A percentile compares a stretch with the other conserved stretches of the same genome.
Conservation (phyloP, 1,284 basidiomycete genomes). For the Rhodotorula sp. region DNA sequence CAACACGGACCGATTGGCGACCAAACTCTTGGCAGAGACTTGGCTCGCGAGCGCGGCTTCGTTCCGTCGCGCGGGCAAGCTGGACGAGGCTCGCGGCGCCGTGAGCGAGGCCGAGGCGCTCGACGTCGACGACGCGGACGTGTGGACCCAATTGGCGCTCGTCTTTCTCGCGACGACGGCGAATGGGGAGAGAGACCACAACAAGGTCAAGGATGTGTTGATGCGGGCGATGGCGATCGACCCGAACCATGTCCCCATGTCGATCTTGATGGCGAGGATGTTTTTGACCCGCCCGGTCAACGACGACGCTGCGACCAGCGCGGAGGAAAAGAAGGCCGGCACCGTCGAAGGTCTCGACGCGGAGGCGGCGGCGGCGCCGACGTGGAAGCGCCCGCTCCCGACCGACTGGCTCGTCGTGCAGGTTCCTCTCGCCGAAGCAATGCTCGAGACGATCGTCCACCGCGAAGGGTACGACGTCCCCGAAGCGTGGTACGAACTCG, state of each 20-base stretch:
- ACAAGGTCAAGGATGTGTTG: slow-evolving; percentile 4
- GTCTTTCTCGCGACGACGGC: slow-evolving; percentile 1
- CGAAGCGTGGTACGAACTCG: slow-evolving; percentile 88
- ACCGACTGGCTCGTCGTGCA: slow-evolving; percentile 63
- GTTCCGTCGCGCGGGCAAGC: slow-evolving; percentile 82
- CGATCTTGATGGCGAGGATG: slow-evolving; percentile 70
- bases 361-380: background rate
- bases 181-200: background rate
- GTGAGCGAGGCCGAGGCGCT: slow-evolving; percentile 92
- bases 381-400: slow-evolving; percentile 1
- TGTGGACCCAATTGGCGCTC: slow-evolving; percentile 51
- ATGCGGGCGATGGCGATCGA: slow-evolving; percentile 35
- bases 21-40: slow-evolving; percentile 72
- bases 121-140: slow-evolving; percentile 44
- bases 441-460: slow-evolving; percentile 53
- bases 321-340: background rate
- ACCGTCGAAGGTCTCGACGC: background rate
- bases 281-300: slow-evolving; percentile 57
- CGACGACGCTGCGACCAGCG: background rate
- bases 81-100: slow-evolving; percentile 82
- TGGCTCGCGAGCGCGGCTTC: slow-evolving; percentile 95
- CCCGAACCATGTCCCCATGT: slow-evolving; percentile 70
- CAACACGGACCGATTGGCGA: slow-evolving; percentile 56
- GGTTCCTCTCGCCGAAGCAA: slow-evolving; percentile 47
- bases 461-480: slow-evolving; percentile 75